Percentiles rank a stretch among this genome's conserved stretches.
Evolutionary conservation across 2,329 filamentous ascomycete genomes (phyloP).

Genomic region (Nigrospora oryzae): DNA sequence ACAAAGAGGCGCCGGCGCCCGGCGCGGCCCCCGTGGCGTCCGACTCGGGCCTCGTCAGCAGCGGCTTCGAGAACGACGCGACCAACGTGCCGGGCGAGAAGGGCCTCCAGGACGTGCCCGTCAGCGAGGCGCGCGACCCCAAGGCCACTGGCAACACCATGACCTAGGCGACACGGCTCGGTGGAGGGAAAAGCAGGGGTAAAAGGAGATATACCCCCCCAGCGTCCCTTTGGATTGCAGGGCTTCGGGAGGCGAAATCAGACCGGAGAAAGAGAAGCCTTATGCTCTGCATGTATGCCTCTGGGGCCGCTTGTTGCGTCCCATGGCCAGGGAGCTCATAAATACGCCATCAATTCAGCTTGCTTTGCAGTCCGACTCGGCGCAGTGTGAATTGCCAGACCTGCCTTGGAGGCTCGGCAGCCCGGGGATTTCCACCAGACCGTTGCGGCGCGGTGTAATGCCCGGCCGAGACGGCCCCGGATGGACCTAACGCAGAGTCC

Average conservation of each 20-base stretch:
- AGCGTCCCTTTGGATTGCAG: too few species aligned
- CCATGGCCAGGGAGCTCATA: not conserved
- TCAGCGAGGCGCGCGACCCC: constrained; percentile 11
- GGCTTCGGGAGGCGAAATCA: not conserved
- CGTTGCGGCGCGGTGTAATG: too few species aligned
- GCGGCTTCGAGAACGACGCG: constrained; percentile 11
- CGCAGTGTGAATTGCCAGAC: too few species aligned
- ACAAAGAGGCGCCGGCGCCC: constrained; percentile 13
- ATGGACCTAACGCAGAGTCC: too few species aligned
- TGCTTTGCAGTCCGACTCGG: too few species aligned
- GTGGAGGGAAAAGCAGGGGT: too few species aligned
- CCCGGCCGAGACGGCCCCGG: too few species aligned
- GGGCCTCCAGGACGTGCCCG: constrained; percentile 12
- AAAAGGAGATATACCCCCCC: not conserved
- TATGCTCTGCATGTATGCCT: not conserved
- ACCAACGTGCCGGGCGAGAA: constrained; percentile 16
- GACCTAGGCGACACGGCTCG: constrained; percentile 3
- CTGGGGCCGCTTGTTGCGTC: not conserved
- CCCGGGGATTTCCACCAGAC: too few species aligned
- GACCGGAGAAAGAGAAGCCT: not conserved
- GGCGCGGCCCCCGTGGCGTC: constrained; percentile 15
- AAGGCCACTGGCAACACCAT: constrained; percentile 13
- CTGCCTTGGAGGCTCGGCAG: too few species aligned
- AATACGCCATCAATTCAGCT: too few species aligned
- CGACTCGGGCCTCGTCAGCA: constrained; percentile 12